These are phyloP conservation scores for Cudoniella acicularis DNA, from an alignment of 495 filamentous ascomycete species.

Conservation along the genomic window DNA sequence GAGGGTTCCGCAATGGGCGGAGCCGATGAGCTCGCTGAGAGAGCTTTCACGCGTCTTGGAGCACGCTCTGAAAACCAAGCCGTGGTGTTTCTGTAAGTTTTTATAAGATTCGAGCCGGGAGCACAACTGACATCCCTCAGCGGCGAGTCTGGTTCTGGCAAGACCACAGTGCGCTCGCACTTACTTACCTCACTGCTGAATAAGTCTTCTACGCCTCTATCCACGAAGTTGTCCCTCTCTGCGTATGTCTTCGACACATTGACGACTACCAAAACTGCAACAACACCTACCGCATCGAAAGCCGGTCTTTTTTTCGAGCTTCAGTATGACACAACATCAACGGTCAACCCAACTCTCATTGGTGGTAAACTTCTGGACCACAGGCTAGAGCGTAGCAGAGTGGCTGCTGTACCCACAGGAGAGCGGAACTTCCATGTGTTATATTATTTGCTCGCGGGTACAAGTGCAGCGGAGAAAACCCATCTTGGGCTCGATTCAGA, in stretches of 20 bases:
- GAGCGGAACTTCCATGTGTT: conserved; percentile 95
- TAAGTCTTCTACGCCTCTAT: conserved; percentile 87
- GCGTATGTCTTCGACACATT: conserved; percentile 93
- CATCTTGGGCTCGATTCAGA: conserved; percentile 77
- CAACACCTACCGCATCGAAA: conserved; percentile 92
- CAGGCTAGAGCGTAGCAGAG: conserved; percentile 81
- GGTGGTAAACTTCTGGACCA: conserved; percentile 95
- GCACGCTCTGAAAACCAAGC: conserved; percentile 90
- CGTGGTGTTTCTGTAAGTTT: conserved; percentile 80
- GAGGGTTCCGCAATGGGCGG: conserved; percentile 83
- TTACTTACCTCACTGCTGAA: conserved; percentile 77
- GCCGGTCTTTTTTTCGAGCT: conserved; percentile 92
- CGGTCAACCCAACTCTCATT: conserved; percentile 75
- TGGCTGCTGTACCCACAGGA: conserved; percentile 86
- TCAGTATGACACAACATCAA: conserved; percentile 88
- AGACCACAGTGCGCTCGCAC: conserved; percentile 90
- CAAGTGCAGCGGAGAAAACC: conserved; percentile 80
- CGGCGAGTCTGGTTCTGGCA: conserved; percentile 92
- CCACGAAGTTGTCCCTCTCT: conserved; percentile 86
- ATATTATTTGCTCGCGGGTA: conserved; percentile 93
- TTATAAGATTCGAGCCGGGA: background rate
- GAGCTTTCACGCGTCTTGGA: conserved; percentile 82
- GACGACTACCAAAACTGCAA: conserved; percentile 96
- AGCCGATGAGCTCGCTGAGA: conserved; percentile 81
- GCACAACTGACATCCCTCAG: conserved; percentile 37